Percentiles rank a stretch among this genome's conserved stretches.
These are phyloP conservation scores for Candida boleticola DNA, from an alignment of 805 yeast genomes.

Conservation along the genomic window DNA sequence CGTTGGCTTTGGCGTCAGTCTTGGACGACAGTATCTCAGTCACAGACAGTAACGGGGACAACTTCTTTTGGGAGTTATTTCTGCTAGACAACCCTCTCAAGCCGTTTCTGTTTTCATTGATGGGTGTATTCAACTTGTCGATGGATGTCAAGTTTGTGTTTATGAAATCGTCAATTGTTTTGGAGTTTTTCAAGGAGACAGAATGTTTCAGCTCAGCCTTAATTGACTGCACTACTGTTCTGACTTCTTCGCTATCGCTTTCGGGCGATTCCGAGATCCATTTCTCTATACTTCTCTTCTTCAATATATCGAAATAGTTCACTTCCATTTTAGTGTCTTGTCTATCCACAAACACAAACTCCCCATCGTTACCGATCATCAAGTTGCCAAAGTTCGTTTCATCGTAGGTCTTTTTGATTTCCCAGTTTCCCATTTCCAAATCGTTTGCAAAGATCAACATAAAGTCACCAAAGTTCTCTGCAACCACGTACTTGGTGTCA, in stretches of 20 bases:
- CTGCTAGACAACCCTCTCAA: too few relatives aligned
- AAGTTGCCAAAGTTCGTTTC: slow-evolving; percentile 53
- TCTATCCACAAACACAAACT: slow-evolving; percentile 65
- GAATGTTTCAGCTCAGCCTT: slow-evolving; percentile 20
- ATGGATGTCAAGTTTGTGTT: slow-evolving; percentile 26
- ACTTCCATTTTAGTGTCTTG: slow-evolving; percentile 42
- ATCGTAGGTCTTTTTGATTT: slow-evolving; percentile 48
- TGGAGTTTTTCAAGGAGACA: slow-evolving; percentile 16
- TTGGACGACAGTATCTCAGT: too few relatives aligned
- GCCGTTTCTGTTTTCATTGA: slow-evolving; percentile 2
- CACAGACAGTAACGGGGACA: neutral
- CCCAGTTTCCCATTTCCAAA: slow-evolving; percentile 79
- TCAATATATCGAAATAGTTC: slow-evolving; percentile 41
- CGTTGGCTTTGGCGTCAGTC: too few relatives aligned
- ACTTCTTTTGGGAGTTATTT: neutral
- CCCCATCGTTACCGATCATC: slow-evolving; percentile 69
- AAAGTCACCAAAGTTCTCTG: slow-evolving; percentile 88
- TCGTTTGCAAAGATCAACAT: slow-evolving; percentile 81
- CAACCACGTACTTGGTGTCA: slow-evolving; percentile 84
- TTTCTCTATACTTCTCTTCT: slow-evolving; percentile 26
- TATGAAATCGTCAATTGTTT: slow-evolving; percentile 30
- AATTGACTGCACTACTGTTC: slow-evolving; percentile 16
- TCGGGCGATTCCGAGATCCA: slow-evolving; percentile 28
- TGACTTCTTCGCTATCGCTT: slow-evolving; percentile 11
- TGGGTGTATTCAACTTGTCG: slow-evolving; percentile 17